Conservation (phyloP, 2,329 filamentous ascomycete species). For the Cucurbitaria berberidis region DNA sequence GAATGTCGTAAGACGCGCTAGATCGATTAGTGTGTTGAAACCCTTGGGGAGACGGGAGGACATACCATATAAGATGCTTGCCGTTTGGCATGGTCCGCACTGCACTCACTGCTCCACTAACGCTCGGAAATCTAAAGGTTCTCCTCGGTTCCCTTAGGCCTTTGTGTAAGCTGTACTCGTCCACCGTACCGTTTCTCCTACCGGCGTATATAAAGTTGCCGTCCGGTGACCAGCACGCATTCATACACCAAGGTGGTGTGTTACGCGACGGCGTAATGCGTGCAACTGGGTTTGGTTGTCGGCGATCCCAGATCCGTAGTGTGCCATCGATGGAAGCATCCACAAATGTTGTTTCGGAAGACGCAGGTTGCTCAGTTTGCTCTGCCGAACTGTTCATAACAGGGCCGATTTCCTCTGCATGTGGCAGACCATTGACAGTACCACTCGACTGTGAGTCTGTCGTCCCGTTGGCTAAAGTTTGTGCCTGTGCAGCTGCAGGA, state of each 20-base stretch:
- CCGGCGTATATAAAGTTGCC: conserved; percentile 96
- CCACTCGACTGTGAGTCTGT: conserved; percentile 22
- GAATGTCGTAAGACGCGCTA: conserved; percentile 89
- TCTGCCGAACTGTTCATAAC: conserved; percentile 27
- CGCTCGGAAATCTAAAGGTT: conserved; percentile 84
- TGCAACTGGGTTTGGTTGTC: conserved; percentile 77
- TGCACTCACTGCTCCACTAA: conserved; percentile 87
- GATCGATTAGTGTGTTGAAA: conserved; percentile 13
- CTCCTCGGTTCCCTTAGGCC: conserved; percentile 76
- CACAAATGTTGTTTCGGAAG: conserved; percentile 81
- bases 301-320: conserved; percentile 90
- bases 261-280: conserved; percentile 75
- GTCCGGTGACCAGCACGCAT: conserved; percentile 93
- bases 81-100: conserved; percentile 92
- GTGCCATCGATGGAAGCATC: conserved; percentile 87
- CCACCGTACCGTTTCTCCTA: conserved; percentile 87
- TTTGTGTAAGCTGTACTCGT: conserved; percentile 90
- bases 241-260: conserved; percentile 96
- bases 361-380: conserved; percentile 52
- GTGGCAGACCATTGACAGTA: conserved; percentile 57
- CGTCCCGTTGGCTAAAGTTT: conserved; percentile 26
- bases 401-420: conserved; percentile 54
- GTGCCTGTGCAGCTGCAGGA: conserved; percentile 17
- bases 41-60: conserved; percentile 9
- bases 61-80: conserved; percentile 83